Evolutionary conservation across 1,284 basidiomycete species (phyloP), one percentile per base, ranked within the genome.

Genomic region (Melampsora americana): DNA sequence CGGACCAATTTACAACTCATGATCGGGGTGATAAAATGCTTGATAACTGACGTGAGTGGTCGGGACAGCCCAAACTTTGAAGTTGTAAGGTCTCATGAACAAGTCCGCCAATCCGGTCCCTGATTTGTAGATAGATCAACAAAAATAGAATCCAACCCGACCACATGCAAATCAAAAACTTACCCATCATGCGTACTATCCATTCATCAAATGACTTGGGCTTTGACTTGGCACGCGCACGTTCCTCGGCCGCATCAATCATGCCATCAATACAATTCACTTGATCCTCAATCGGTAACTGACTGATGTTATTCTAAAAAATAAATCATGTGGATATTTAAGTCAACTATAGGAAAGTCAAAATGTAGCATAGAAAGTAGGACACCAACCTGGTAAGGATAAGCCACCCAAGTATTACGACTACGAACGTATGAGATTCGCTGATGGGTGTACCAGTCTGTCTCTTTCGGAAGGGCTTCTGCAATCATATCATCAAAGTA

Each of bases 71-170:
- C 86, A 86, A 16, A 86, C 86, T 79, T 86, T 86, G 83, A 84
- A 86, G 81, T 86, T 86, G 82, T 86, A 86, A 53, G 85, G 85
- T 64, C 85, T 80, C 86, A 86, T 86, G 80, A 86, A 86, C 72
- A 84, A 79, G 71, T 86, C 84, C 39, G 86, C 86, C 59, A 86
- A 83, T 28, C 86, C 86, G 74, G 82, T 79, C 7, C 84, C 84
- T 80, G 30, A 50, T 28, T 5, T 23, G 6, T 5, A 67, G 7
- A 68, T 12, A 26, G 42, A 68, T 14, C 39, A n/a, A 32, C 20
- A 30, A 23, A 9, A 56, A 9, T n/a, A 42, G 14, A 56, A 12
- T 42, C 1, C 2, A 26, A 68, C 20, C 5, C 28, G 66, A 9
- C 16, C n/a, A 16, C 14, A 56, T 30, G 18, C 39, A 53, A 26